A percentile compares a stretch with the other conserved stretches of the same genome.
Conservation (phyloP, 495 filamentous ascomycete genomes). For the Trichoderma parareesei region DNA sequence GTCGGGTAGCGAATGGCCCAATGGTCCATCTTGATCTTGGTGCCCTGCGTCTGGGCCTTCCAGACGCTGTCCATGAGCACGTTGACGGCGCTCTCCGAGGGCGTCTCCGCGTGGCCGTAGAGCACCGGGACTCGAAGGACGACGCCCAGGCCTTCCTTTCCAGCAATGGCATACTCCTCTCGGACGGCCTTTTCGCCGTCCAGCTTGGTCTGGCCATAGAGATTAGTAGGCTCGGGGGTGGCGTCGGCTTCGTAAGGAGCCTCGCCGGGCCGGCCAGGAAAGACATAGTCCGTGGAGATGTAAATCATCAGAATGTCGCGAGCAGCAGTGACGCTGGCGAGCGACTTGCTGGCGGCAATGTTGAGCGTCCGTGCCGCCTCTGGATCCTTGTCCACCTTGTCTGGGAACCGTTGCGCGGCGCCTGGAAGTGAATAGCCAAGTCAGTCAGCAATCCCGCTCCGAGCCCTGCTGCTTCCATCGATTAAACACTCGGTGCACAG, state of each 20-base stretch:
- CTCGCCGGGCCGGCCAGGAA: conserved; percentile 70
- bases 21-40: conserved; percentile 73
- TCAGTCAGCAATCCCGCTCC: conserved; percentile 2
- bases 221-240: conserved; percentile 61
- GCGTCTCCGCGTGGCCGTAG: conserved; percentile 60
- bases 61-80: conserved; percentile 64
- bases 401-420: conserved; percentile 86
- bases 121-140: conserved; percentile 82
- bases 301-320: conserved; percentile 70
- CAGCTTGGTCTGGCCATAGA: conserved; percentile 83
- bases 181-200: conserved; percentile 74
- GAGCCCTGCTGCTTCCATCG: no score
- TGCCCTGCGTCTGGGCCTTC: conserved; percentile 53
- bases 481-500: not conserved
- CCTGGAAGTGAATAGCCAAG: conserved; percentile 35
- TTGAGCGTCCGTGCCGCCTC: conserved; percentile 68
- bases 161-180: conserved; percentile 43
- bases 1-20: conserved; percentile 84
- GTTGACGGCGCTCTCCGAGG: conserved; percentile 76
- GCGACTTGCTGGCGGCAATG: conserved; percentile 55
- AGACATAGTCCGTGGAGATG: conserved; percentile 95
- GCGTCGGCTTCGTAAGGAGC: conserved; percentile 72
- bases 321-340: conserved; percentile 58
- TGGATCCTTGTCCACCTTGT: conserved; percentile 73
- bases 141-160: conserved; percentile 47